Evolutionary conservation across 441 rosid species (phyloP).

Genomic region (Euphorbia corollata): DNA sequence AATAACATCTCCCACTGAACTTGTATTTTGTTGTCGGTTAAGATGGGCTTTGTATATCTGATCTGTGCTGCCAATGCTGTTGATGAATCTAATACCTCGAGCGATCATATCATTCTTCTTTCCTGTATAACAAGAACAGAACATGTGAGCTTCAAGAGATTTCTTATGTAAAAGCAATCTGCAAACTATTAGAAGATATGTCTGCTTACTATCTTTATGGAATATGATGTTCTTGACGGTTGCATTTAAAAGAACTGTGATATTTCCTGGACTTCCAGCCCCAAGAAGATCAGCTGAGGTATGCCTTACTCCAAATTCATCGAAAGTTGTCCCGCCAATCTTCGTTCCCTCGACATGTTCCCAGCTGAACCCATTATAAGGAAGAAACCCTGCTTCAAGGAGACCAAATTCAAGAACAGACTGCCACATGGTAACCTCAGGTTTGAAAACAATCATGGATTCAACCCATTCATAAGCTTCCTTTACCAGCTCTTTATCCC

Average conservation of each 20-base stretch:
- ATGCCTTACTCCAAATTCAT: constrained; percentile 50
- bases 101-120: constrained; percentile 30
- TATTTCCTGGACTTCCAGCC: constrained; percentile 36
- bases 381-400: constrained; percentile 67
- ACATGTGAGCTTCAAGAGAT: constrained; percentile 7
- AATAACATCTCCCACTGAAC: constrained; percentile 45
- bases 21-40: constrained; percentile 28
- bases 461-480: constrained; percentile 70
- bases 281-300: constrained; percentile 69
- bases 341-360: constrained; percentile 74
- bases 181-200: not conserved
- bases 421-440: constrained; percentile 64
- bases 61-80: constrained; percentile 38
- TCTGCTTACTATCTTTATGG: constrained; percentile 29
- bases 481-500: constrained; percentile 54
- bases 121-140: constrained; percentile 26
- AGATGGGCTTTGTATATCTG: constrained; percentile 45
- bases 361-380: constrained; percentile 55
- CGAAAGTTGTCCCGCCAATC: constrained; percentile 58
- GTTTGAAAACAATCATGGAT: constrained; percentile 51
- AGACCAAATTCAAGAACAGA: constrained; percentile 45
- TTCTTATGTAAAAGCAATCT: not conserved
- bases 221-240: constrained; percentile 55
- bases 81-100: constrained; percentile 48
- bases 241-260: constrained; percentile 51